Percentiles rank a stretch among this genome's conserved stretches.
Evolutionary conservation across 305 asterid species (phyloP).

Genomic region (Petunia hybrid): DNA sequence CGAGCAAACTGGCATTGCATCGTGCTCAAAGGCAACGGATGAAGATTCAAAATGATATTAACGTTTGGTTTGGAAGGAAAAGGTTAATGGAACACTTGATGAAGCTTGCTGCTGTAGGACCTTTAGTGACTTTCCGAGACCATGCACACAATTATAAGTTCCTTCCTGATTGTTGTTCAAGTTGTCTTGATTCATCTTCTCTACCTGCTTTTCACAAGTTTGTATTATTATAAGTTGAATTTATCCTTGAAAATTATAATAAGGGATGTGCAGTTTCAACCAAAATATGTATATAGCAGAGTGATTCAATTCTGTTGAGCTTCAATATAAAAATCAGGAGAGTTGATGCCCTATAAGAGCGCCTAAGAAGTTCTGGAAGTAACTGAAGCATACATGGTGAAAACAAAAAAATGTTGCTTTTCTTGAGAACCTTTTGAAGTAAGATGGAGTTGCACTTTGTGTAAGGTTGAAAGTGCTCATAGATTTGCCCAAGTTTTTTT

Average conservation of each 20-base stretch:
- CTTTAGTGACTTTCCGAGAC: not conserved
- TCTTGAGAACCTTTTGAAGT: too few relatives aligned
- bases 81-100: not conserved
- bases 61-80: not conserved
- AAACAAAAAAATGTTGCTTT: too few relatives aligned
- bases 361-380: too few relatives aligned
- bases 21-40: conserved; percentile 48
- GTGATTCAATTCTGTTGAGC: too few relatives aligned
- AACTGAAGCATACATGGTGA: too few relatives aligned
- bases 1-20: conserved; percentile 52
- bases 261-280: too few relatives aligned
- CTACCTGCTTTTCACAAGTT: not conserved
- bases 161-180: not conserved
- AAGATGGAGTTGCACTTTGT: too few relatives aligned
- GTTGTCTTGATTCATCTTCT: not conserved
- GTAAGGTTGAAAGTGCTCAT: too few relatives aligned
- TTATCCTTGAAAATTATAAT: not conserved
- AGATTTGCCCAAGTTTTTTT: too few relatives aligned
- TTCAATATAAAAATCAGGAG: too few relatives aligned
- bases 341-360: too few relatives aligned
- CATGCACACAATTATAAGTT: not conserved
- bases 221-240: not conserved
- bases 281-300: too few relatives aligned
- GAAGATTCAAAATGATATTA: conserved; percentile 37
- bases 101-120: not conserved